These are phyloP conservation scores for Helicostylum pulchrum DNA, from an alignment of 192 early-diverging fungal species.

Conservation along the genomic window DNA sequence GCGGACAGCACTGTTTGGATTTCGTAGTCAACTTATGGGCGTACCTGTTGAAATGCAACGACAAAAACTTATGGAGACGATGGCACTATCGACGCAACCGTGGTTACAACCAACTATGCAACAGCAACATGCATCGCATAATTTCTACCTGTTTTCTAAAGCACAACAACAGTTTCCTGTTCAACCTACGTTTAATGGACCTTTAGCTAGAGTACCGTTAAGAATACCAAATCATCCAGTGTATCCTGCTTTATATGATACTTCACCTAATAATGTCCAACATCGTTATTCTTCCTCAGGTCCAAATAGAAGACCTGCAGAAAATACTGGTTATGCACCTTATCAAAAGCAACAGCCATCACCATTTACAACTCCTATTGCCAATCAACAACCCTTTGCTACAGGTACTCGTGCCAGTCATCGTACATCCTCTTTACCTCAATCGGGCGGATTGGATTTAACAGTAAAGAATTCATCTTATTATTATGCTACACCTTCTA, in stretches of 20 bases:
- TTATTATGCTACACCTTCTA: background rate
- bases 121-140: conserved; percentile 7
- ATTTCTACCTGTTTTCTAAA: conserved; percentile 10
- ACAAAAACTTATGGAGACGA: conserved; percentile 20
- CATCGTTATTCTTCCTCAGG: no score
- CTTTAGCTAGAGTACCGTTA: conserved; percentile 14
- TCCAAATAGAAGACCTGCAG: conserved; percentile 8
- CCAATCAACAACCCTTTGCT: background rate
- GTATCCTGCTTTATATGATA: conserved; percentile 8
- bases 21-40: conserved; percentile 25
- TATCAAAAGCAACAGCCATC: conserved; percentile 9
- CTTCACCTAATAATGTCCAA: no score
- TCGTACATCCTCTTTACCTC: conserved; percentile 12
- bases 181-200: conserved; percentile 10
- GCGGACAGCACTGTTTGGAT: conserved; percentile 50
- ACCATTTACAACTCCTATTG: background rate
- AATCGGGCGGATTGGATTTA: background rate
- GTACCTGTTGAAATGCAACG: conserved; percentile 19
- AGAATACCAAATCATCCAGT: conserved; percentile 8
- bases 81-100: background rate
- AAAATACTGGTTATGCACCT: conserved; percentile 3
- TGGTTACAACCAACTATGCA: background rate
- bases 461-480: background rate
- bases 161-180: conserved; percentile 8
- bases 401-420: conserved; percentile 3